Evolutionary conservation across 805 yeast species (phyloP).

Genomic region (Yarrowia sp.): DNA sequence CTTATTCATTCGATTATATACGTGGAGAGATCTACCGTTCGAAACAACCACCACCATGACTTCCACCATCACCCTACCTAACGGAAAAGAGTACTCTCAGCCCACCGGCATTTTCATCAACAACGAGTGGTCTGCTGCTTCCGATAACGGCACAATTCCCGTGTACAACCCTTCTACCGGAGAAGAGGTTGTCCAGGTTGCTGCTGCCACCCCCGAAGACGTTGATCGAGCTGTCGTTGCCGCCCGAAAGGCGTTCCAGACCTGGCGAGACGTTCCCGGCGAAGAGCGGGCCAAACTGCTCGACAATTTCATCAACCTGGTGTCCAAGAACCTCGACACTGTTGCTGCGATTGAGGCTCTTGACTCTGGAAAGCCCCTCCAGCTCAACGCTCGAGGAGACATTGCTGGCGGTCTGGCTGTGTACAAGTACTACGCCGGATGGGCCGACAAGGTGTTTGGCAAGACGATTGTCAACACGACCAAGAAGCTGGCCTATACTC

Average conservation of each 20-base stretch:
- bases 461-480: slow-evolving; percentile 65
- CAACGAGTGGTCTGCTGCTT: slow-evolving; percentile 73
- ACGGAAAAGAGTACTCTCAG: slow-evolving; percentile 70
- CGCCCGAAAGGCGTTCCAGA: slow-evolving; percentile 76
- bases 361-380: slow-evolving; percentile 85
- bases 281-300: slow-evolving; percentile 67
- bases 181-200: slow-evolving; percentile 68
- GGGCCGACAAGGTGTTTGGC: slow-evolving; percentile 76
- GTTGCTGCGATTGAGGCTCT: slow-evolving; percentile 84
- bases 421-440: slow-evolving; percentile 73
- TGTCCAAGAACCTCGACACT: slow-evolving; percentile 74
- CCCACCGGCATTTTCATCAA: slow-evolving; percentile 91
- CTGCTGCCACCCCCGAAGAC: slow-evolving; percentile 78
- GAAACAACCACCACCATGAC: slow-evolving; percentile 42
- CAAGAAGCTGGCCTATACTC: slow-evolving; percentile 69
- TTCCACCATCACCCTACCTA: slow-evolving; percentile 63
- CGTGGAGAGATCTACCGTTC: not conserved
- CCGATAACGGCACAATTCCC: slow-evolving; percentile 56
- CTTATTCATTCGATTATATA: not conserved
- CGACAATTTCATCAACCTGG: slow-evolving; percentile 74
- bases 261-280: slow-evolving; percentile 77
- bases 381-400: slow-evolving; percentile 54
- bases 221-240: slow-evolving; percentile 83
- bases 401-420: slow-evolving; percentile 63
- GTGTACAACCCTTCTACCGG: slow-evolving; percentile 55